Evolutionary conservation across 495 filamentous ascomycete species (phyloP), one percentile per base, ranked within the genome.

Genomic region (Hyaloscypha hepaticicola): DNA sequence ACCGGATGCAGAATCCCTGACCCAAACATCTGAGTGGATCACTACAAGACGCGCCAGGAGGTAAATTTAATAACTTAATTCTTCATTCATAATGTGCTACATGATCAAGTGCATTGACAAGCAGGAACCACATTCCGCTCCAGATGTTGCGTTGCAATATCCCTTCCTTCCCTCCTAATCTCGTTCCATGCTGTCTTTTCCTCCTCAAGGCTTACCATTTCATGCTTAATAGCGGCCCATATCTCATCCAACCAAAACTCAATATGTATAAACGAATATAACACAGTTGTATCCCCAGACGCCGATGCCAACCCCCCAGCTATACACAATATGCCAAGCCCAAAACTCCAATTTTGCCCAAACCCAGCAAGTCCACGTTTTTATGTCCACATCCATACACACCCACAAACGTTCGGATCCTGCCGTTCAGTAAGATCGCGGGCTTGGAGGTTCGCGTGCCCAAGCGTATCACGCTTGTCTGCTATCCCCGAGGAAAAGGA

Each of bases 371-470:
- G 38, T 14, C 14, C 38, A 6, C 31, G 49, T 38, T 33, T 33
- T 60, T 49, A 66, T 16, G 56, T 61, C 53, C 41, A 60, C 21
- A 60, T 19, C 63, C 63, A 66, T 49, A 58, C 56, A 66, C 63
- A 66, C 14, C 55, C 65, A 41, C 65, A 63, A 55, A 26, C 58
- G 19, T 8, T 27, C 3, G 26, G 7, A 12, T 24, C 2, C 41
- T 60, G 61, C 9, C 58, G 41, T 22, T 62, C 61, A 16, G 22
- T 28, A 8, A 65, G 28, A 14, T 34, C 49, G n/a, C 11, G 21
- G 25, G 24, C 22, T 7, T 34, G 38, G 25, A 27, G 33, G 48
- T 66, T 38, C 6, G 58, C 16, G 16, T 27, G 7, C 22, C 24
- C 12, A 3, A 51, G 16, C 16, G 49, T 7, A 21, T 29, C 19